Base-by-base conservation (phyloP, 1,284 basidiomycete species). In the Tremellales sp. region DNA sequence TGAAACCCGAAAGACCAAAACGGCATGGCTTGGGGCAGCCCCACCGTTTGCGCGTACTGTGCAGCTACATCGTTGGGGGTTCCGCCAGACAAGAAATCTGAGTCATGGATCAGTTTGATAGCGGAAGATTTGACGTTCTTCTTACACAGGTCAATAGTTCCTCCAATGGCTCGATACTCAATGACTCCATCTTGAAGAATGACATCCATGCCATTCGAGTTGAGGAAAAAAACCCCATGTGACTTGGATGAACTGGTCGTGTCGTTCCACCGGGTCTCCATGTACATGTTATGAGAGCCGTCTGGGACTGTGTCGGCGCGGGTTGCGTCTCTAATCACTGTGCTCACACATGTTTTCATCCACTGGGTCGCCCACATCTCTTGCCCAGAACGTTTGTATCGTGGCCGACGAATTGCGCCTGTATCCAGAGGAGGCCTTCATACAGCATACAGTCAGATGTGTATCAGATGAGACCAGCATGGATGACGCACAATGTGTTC, bases 21-120 rank as follows among this genome's bases (percentile, higher is more conserved):
- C 6, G 67, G 66, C 43, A 64, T 57, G 29, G 51, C 47, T 21
- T 56, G 53, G 9, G 68, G 62, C 3, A 49, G 35, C 1, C 68
- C 68, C 7, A 65, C 58, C 14, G 60, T 45, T 22, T 58, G 44
- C 8, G 81, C 76, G 57, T 87, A 85, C 62, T 87, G 86, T 48
- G 82, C 76, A 31, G 84, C 77, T 9, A 86, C 84, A 19, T 76
- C 73, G 28, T 75, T 73, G n/a, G 83, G 81, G 14, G 74, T 75
- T 0, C 82, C 82, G 1, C 86, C 85, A 28, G 81, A 78, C 60
- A 84, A 77, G 66, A 86, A 85, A 72, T 84, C 56, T 50, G 35
- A 7, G 26, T 18, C n/a, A n/a, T n/a, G n/a, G n/a, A n/a, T n/a
- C n/a, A n/a, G n/a, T n/a, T n/a, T n/a, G n/a, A n/a, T n/a, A n/a